These are phyloP conservation scores for Tylopilus microsporus DNA, from an alignment of 1,284 basidiomycete genomes.

Conservation along the genomic window DNA sequence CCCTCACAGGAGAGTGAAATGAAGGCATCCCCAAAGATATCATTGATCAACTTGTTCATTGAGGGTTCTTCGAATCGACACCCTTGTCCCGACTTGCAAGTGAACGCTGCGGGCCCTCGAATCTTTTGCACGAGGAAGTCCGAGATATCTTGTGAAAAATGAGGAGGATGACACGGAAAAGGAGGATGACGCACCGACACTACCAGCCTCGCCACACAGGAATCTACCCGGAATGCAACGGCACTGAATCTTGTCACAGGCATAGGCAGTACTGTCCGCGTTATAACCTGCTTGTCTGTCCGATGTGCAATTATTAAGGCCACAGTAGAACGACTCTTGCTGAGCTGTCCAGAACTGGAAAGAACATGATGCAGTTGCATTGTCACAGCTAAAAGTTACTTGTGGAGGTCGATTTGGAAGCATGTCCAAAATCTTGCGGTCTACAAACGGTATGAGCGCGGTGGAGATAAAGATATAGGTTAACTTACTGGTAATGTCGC, in stretches of 20 bases:
- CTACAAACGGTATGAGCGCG: conserved; percentile 35
- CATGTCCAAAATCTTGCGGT: conserved; percentile 86
- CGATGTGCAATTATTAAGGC: conserved; percentile 64
- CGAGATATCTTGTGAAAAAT: conserved; percentile 66
- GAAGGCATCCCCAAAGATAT: conserved; percentile 87
- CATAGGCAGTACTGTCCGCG: conserved; percentile 70
- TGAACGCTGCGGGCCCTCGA: conserved; percentile 85
- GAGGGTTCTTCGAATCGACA: conserved; percentile 93
- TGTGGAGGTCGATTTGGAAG: conserved; percentile 86
- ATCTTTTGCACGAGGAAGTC: conserved; percentile 91
- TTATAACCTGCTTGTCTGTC: conserved; percentile 53
- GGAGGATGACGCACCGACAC: conserved; percentile 64
- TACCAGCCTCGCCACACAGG: conserved; percentile 93
- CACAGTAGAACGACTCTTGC: conserved; percentile 94
- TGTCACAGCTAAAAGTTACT: conserved; percentile 89
- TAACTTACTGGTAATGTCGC: conserved; percentile 88
- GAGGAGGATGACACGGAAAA: not conserved
- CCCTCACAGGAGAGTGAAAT: conserved; percentile 86
- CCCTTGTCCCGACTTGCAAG: conserved; percentile 67
- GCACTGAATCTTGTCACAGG: conserved; percentile 81
- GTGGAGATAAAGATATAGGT: not conserved
- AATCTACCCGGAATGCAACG: conserved; percentile 89
- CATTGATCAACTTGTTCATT: conserved; percentile 92
- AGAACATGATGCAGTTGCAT: conserved; percentile 58
- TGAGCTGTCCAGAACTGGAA: conserved; percentile 98